Base-by-base conservation (phyloP, 345 rosid genomes). In the Populus euphratica region DNA sequence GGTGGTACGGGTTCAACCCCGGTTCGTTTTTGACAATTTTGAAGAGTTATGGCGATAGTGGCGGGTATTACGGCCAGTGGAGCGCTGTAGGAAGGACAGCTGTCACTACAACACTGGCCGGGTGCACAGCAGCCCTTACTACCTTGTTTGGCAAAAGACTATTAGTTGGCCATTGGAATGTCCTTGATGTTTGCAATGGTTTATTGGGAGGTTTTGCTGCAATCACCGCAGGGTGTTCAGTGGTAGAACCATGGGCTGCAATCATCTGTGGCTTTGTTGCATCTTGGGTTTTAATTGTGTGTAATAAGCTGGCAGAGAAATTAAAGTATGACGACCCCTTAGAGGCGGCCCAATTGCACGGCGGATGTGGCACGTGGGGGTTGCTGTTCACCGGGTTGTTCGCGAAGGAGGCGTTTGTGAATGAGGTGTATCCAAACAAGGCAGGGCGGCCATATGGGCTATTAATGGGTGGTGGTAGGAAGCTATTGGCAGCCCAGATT, bases 161-260 rank as follows among this genome's bases (percentile, higher is more conserved):
- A 7, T 10, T 79, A 20, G 70, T 36, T 16, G 81, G 81, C 7
- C 81, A 79, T 7, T 79, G 81, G 81, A 79, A 79, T 44, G 81
- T 79, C 16, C 23, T 33, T 0, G 81, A 79, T 5, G 81, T 79
- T 0, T 73, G 81, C 3, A 79, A 79, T 4, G 81, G 81, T 14
- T 73, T 79, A 3, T n/a, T 79, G 2, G 81, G 81, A 9, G 81
- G 81, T 8, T 61, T 79, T 2, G 81, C 78, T 14, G 81, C 89
- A 0, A 84, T 88, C 78, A 86, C 91, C 5, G 72, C 87, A 0
- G 89, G 89, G 17, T 88, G 91, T 63, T 81, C 87, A 0, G 91
- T 89, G 52, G 89, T 89, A 1, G 89, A 89, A 36, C 91, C 91
- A 0, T 89, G 90, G 91, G 90, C 90, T 0, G 90, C 89, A n/a